Evolutionary conservation across 306 rosid species (phyloP).

Genomic region (Prunus salicina): DNA sequence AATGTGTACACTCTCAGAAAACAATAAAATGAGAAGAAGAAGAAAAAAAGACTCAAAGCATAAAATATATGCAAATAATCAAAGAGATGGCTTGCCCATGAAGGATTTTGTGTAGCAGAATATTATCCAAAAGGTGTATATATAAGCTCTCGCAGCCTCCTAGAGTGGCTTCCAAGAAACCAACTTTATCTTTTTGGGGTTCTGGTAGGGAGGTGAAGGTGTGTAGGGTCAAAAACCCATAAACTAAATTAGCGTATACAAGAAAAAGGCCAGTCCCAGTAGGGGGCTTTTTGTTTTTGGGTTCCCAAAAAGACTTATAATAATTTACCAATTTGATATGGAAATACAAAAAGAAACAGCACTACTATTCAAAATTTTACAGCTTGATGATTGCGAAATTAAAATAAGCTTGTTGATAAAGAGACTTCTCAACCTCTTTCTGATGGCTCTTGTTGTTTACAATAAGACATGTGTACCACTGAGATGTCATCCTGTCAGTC

Average conservation of each 20-base stretch:
- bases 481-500: neutral
- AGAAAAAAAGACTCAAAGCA: neutral
- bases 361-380: slow-evolving; percentile 22
- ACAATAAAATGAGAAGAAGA: neutral
- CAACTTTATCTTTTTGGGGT: slow-evolving; percentile 37
- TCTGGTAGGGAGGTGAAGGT: slow-evolving; percentile 13
- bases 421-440: slow-evolving; percentile 15
- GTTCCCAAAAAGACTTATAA: neutral
- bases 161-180: slow-evolving; percentile 90
- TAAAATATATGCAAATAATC: slow-evolving; percentile 20
- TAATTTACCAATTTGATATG: neutral
- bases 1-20: neutral
- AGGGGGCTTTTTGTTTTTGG: neutral
- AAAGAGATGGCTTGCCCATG: slow-evolving; percentile 39
- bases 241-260: slow-evolving; percentile 6
- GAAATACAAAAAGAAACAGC: neutral
- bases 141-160: slow-evolving; percentile 26
- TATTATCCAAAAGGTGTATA: slow-evolving; percentile 23
- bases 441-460: neutral
- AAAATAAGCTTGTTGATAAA: neutral
- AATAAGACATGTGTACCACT: neutral
- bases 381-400: slow-evolving; percentile 14
- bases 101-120: slow-evolving; percentile 32
- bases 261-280: neutral
- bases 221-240: slow-evolving; percentile 27